These are phyloP conservation scores for Malassezia furfur DNA, from an alignment of 1,284 basidiomycete genomes.

Conservation along the genomic window DNA sequence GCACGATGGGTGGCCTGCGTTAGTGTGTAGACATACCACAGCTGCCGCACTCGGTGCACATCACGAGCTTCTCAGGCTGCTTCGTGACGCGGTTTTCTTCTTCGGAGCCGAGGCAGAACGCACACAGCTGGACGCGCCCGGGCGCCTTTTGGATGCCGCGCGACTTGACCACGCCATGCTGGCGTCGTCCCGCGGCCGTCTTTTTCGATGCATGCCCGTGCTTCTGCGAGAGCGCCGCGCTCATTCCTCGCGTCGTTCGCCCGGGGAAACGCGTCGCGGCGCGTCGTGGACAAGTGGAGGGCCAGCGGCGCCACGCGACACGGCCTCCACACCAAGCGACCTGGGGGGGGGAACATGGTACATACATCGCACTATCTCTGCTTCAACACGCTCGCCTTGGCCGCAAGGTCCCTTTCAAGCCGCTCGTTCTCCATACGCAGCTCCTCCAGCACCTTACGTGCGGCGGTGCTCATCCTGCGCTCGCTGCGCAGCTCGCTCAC, in stretches of 20 bases:
- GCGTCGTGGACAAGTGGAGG: background rate
- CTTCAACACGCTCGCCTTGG: constrained; percentile 32
- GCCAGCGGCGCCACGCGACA: background rate
- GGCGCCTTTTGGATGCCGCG: background rate
- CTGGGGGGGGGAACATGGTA: too few species aligned
- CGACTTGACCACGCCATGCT: constrained; percentile 6
- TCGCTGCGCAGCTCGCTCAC: constrained; percentile 32
- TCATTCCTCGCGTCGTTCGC: background rate
- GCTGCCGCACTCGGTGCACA: constrained; percentile 47
- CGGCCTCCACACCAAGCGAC: background rate
- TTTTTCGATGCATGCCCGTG: background rate
- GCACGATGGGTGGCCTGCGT: constrained; percentile 43
- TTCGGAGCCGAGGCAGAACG: constrained; percentile 40
- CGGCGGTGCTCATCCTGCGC: constrained; percentile 56
- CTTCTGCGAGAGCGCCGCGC: background rate
- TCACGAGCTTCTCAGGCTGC: constrained; percentile 34
- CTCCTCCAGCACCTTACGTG: constrained; percentile 59
- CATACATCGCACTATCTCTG: background rate
- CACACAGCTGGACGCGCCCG: constrained; percentile 24
- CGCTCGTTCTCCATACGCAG: constrained; percentile 52
- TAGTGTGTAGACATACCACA: constrained; percentile 28
- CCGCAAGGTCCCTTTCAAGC: constrained; percentile 39
- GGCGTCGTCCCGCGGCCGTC: background rate
- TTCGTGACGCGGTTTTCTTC: constrained; percentile 22
- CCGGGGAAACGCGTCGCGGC: background rate